Evolutionary conservation across 768 basidiomycete species (phyloP).

Genomic region (Boletus speciosus): DNA sequence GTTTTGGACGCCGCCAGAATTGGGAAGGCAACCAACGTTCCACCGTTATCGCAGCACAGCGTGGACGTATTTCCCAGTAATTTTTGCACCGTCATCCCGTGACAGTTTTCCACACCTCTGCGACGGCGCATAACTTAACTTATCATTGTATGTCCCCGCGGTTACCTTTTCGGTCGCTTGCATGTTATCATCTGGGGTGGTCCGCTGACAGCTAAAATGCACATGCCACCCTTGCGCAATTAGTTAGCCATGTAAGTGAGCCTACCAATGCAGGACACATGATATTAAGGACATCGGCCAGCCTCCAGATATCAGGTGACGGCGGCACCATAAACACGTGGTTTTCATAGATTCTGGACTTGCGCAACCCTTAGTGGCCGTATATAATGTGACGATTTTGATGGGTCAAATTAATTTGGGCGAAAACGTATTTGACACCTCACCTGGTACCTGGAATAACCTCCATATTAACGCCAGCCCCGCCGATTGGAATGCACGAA

Average conservation of each 20-base stretch:
- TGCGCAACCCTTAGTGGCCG: neutral
- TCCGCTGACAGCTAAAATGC: neutral
- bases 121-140: neutral
- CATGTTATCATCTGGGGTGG: neutral
- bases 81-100: conserved; percentile 7
- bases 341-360: neutral
- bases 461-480: neutral
- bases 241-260: neutral
- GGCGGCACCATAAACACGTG: conserved; percentile 2
- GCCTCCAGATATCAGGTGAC: neutral
- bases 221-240: neutral
- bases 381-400: neutral
- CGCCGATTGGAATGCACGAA: neutral
- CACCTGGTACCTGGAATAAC: neutral
- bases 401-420: neutral
- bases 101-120: neutral
- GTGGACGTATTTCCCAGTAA: neutral
- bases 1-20: conserved; percentile 1
- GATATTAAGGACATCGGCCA: neutral
- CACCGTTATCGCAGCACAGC: neutral
- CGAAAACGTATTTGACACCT: neutral
- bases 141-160: neutral
- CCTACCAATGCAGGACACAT: neutral
- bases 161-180: neutral
- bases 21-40: neutral